These are phyloP conservation scores for Aspergillus sp. DNA, from an alignment of 2,329 filamentous ascomycete genomes.

Conservation along the genomic window DNA sequence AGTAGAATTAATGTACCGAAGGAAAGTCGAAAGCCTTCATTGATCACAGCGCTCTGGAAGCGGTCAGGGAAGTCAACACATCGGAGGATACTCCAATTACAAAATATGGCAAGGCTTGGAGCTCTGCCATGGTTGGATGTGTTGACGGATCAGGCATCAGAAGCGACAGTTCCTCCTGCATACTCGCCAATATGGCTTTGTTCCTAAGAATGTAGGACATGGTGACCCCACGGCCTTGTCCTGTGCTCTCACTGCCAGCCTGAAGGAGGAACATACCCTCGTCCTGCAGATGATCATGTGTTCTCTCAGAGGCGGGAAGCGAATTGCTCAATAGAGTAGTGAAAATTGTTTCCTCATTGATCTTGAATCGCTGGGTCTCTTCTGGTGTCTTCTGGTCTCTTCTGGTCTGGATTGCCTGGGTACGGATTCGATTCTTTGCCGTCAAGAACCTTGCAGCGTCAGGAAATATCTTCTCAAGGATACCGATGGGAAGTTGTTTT, in stretches of 20 bases:
- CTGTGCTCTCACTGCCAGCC: neutral
- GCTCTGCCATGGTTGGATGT: neutral
- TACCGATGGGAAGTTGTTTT: neutral
- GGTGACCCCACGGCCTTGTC: neutral
- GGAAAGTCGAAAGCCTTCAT: conserved; percentile 2
- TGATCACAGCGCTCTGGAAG: neutral
- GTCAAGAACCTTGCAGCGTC: neutral
- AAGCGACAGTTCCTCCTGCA: neutral
- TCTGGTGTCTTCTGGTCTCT: too few relatives aligned
- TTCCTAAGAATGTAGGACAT: neutral
- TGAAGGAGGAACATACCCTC: conserved; percentile 1
- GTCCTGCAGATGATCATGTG: conserved; percentile 3
- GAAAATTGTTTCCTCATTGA: neutral
- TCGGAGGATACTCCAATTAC: neutral
- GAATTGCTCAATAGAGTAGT: neutral
- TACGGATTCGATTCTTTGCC: neutral
- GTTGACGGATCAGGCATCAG: neutral
- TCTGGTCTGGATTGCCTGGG: neutral
- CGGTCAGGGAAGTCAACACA: neutral
- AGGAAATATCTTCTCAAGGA: neutral
- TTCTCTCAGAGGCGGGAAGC: conserved; percentile 1
- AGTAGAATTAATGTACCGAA: neutral
- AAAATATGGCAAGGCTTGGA: neutral
- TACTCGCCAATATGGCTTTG: neutral
- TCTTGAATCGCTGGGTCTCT: neutral